These are phyloP conservation scores for Coemansia sp. DNA, from an alignment of 192 early-diverging fungal genomes.

Conservation along the genomic window DNA sequence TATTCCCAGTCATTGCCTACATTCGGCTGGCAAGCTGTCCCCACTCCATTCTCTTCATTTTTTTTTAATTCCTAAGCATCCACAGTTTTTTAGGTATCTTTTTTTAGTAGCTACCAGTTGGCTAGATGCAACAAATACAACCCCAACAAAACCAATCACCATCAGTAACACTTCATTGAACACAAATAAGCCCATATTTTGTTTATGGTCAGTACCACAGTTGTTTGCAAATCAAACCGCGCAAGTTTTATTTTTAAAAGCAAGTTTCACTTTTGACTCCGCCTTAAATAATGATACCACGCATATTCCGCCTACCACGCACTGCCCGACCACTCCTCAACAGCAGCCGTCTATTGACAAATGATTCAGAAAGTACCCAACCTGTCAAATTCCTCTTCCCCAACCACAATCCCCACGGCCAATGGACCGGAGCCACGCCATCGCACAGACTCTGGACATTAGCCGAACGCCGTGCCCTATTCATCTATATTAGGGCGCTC, in stretches of 20 bases:
- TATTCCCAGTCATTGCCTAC: too few species aligned
- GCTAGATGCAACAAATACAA: too few species aligned
- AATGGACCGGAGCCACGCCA: background rate
- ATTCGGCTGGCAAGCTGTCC: too few species aligned
- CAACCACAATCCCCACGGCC: background rate
- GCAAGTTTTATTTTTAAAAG: background rate
- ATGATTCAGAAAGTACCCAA: background rate
- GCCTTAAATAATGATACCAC: background rate
- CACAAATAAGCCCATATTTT: too few species aligned
- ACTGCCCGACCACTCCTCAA: background rate
- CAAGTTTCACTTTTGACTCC: background rate
- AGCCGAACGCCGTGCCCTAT: slow-evolving; percentile 23
- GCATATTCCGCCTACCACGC: background rate
- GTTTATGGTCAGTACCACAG: too few species aligned
- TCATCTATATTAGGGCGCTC: slow-evolving; percentile 10
- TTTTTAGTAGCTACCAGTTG: too few species aligned
- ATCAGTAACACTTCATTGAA: too few species aligned
- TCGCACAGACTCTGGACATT: slow-evolving; percentile 14
- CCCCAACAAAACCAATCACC: too few species aligned
- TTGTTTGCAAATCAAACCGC: background rate
- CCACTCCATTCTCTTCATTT: too few species aligned
- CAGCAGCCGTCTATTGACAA: background rate
- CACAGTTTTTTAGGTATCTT: too few species aligned
- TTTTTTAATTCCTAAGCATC: too few species aligned
- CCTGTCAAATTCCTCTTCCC: background rate